Base-by-base conservation (phyloP, 257 asterid genomes). In the Dorcoceras hygrometricum region DNA sequence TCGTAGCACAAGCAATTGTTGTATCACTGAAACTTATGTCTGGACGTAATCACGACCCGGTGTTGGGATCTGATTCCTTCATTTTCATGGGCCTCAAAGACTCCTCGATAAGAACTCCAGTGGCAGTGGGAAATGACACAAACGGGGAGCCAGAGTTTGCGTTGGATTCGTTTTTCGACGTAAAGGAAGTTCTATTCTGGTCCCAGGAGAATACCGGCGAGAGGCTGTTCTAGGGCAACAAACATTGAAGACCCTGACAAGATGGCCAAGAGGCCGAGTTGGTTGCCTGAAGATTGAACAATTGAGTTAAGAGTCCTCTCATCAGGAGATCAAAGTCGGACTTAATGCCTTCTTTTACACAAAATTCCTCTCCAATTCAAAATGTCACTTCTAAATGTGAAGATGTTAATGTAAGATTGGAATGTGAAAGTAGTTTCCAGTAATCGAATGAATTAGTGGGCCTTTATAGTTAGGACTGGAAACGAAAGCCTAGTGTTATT, bases 231-330 rank as follows among this genome's bases (percentile, higher is more conserved):
- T 4, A 51, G 55, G 54, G 19, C 73, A 51, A 56, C 7, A 23
- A 64, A 70, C 65, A 57, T 80, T 74, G 74, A 78, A 28, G 69
- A 58, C 70, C 51, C 63, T 9, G 82, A 76, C 18, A 84, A 82
- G 82, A 79, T 79, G 82, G 27, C 66, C 20, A 79, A 76, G 77
- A 65, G 75, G 69, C 84, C 82, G 39, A 57, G 22, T 48, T 76
- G 86, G 84, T 73, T 81, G 74, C 84, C 82, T 6, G 84, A 67
- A 31, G 77, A 57, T 43, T 81, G 84, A 80, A 68, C 11, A 0
- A 76, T 78, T 26, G 80, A 78, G 28, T 32, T 76, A 57, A 76
- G n/a, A 63, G 70, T 67, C 58, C 81, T 82, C 23, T 24, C 72
- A 5, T 73, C 82, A 25, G 84, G 84, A n/a, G n/a, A n/a, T n/a